Percentiles rank a stretch among this genome's conserved stretches.
phyloP scores from a whole-genome alignment of 768 basidiomycete species.

The Mycena galopus region DNA sequence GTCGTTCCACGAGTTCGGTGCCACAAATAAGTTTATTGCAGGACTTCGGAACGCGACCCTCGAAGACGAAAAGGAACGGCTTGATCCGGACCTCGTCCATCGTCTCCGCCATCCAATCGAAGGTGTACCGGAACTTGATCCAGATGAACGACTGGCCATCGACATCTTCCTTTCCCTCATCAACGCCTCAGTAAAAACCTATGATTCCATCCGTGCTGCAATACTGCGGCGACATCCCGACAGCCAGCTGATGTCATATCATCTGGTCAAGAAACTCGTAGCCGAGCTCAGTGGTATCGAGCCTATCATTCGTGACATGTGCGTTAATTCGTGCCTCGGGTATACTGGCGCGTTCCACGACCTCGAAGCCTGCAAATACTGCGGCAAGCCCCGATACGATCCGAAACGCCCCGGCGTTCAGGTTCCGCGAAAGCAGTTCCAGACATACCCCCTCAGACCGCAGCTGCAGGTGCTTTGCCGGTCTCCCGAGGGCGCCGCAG shows the following conservation, averaged over 20 bases:
- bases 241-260: conserved; percentile 16
- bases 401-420: conserved; percentile 8
- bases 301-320: conserved; percentile 57
- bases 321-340: conserved; percentile 46
- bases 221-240: conserved; percentile 41
- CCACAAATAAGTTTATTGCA: too few species aligned
- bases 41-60: too few species aligned
- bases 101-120: neutral
- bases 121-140: neutral
- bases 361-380: conserved; percentile 39
- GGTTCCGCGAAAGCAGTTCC: too few species aligned
- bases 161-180: conserved; percentile 38
- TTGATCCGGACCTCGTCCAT: neutral
- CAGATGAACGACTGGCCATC: conserved; percentile 37
- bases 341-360: conserved; percentile 40
- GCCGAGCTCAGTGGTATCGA: conserved; percentile 49
- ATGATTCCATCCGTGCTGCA: conserved; percentile 34
- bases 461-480: too few species aligned
- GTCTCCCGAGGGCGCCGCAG: too few species aligned
- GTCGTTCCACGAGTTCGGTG: too few species aligned
- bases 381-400: conserved; percentile 44
- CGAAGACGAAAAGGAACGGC: too few species aligned
- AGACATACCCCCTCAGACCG: too few species aligned
- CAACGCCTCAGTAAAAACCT: conserved; percentile 40
- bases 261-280: conserved; percentile 26